Base-by-base conservation (phyloP, 148 eudicot genomes). In the Drosera capensis region DNA sequence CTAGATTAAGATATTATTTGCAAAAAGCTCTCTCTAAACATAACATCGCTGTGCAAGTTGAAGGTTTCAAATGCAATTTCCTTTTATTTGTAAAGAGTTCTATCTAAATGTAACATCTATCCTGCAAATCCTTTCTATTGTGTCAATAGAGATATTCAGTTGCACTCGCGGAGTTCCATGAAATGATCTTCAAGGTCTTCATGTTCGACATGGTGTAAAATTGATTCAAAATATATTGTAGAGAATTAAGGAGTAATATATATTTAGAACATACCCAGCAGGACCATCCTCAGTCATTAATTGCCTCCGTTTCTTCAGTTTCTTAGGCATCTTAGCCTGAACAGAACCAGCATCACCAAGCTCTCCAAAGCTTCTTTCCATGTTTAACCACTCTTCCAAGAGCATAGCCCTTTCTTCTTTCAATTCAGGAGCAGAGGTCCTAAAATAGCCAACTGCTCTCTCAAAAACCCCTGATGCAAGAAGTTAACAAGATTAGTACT, bases 361-460 rank as follows among this genome's bases (percentile, higher is more conserved):
- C 46, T 75, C 82, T 17, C 79, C 84, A 50, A 80, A 80, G 17
- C 67, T 64, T 39, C 52, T 73, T 58, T 90, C 93, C 65, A 70
- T 49, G 25, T 71, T 63, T 20, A 75, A 29, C 97, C 97, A 90
- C 37, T 78, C 95, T 20, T 90, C 87, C 55, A 90, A 53, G 29
- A 90, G 74, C 97, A 84, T 84, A 20, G 95, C 93, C 52, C 95
- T 68, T 58, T 84, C 97, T 45, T 84, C 95, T 60, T 87, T 90
- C 59, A 80, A 48, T 43, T 84, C 97, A 16, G 95, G 87, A 6
- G 92, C 87, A 34, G 85, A 71, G 23, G 78, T 74, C 62, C 85
- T 60, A 49, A 62, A 72, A 40, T 88, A 75, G 59, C 63, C 78
- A 3, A 83, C 57, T 2, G 81, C 97, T 62, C 78, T 78, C 51